Percentiles rank a stretch among this genome's conserved stretches.
These are phyloP conservation scores for Paramecium biaurelia DNA, from an alignment of 73 alveolate species.

Conservation along the genomic window DNA sequence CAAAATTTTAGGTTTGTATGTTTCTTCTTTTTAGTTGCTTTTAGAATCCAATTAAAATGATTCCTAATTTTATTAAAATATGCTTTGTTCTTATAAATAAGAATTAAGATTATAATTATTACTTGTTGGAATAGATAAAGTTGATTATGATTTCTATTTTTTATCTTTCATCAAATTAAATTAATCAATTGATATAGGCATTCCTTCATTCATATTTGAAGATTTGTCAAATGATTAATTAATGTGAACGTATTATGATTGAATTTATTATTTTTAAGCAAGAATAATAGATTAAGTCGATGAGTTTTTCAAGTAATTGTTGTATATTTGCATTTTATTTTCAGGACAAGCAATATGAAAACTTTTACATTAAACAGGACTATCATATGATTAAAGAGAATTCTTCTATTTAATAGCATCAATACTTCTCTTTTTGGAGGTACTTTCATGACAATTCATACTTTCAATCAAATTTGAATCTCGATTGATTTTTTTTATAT, in stretches of 20 bases:
- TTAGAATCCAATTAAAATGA: slow-evolving; percentile 3
- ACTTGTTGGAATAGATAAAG: slow-evolving; percentile 17
- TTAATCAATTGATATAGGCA: slow-evolving; percentile 13
- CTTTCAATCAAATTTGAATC: background rate
- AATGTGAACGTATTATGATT: background rate
- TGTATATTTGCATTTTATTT: background rate
- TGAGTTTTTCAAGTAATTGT: background rate
- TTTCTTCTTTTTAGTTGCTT: background rate
- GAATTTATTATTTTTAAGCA: background rate
- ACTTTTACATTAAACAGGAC: slow-evolving; percentile 51
- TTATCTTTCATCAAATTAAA: slow-evolving; percentile 24
- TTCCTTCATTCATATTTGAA: background rate
- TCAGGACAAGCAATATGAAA: slow-evolving; percentile 23
- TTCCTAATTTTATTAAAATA: slow-evolving; percentile 28
- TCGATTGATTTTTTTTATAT: background rate
- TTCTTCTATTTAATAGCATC: background rate
- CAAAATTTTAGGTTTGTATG: background rate
- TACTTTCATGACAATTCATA: background rate
- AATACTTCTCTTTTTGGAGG: slow-evolving; percentile 19
- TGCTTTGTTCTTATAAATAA: slow-evolving; percentile 13
- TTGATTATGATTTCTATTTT: slow-evolving; percentile 24
- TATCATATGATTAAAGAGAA: slow-evolving; percentile 22
- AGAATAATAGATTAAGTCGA: background rate
- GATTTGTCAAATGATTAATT: slow-evolving; percentile 35
- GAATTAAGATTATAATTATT: background rate